Conservation (phyloP, 1,284 basidiomycete species). For the Heterobasidion irregulare region DNA sequence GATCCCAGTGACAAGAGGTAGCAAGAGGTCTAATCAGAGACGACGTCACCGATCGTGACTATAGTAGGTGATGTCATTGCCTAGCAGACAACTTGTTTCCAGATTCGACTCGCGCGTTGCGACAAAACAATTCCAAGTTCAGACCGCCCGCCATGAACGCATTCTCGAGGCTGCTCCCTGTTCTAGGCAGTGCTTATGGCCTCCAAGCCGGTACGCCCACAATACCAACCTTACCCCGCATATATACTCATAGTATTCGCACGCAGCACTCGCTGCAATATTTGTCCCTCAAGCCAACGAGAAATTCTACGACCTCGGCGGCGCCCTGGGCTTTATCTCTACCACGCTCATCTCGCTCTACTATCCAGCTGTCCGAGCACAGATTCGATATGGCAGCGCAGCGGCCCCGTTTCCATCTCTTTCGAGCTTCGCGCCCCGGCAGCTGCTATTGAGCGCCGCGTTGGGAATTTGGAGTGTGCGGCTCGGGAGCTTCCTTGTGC, state of each 20-base stretch:
- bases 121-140: too few relatives aligned
- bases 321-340: conserved; percentile 61
- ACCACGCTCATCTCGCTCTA: conserved; percentile 58
- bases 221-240: background rate
- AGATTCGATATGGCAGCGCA: conserved; percentile 29
- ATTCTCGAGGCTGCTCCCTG: conserved; percentile 30
- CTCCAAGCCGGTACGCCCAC: conserved; percentile 26
- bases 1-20: too few relatives aligned
- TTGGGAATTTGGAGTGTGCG: conserved; percentile 53
- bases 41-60: too few relatives aligned
- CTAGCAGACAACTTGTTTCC: too few relatives aligned
- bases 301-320: conserved; percentile 50
- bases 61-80: too few relatives aligned
- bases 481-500: conserved; percentile 55
- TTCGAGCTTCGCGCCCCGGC: conserved; percentile 48
- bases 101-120: too few relatives aligned
- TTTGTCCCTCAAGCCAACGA: conserved; percentile 54
- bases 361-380: conserved; percentile 44
- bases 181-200: conserved; percentile 26
- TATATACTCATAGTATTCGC: background rate
- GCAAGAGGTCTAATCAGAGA: too few relatives aligned
- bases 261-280: conserved; percentile 36
- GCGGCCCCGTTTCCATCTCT: conserved; percentile 31
- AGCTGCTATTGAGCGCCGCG: conserved; percentile 48
- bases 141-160: conserved; percentile 19